Evolutionary conservation across 2,329 filamentous ascomycete species (phyloP).

Genomic region (Clonostachys chloroleuca): DNA sequence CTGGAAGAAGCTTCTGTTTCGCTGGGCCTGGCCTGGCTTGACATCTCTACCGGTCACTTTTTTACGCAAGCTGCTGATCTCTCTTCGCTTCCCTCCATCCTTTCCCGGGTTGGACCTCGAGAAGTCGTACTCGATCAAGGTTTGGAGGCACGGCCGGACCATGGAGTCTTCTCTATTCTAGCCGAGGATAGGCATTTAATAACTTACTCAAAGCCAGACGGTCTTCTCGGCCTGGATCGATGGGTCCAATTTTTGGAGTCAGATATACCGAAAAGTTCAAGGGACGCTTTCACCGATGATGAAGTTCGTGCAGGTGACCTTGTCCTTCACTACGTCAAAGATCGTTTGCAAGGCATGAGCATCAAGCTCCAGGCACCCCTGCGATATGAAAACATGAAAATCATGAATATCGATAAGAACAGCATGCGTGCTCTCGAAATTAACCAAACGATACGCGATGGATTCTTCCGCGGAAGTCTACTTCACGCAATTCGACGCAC

Average conservation of each 20-base stretch:
- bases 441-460: conserved; percentile 78
- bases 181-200: conserved; percentile 72
- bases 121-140: conserved; percentile 77
- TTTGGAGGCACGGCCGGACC: conserved; percentile 51
- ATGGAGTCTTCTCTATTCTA: conserved; percentile 62
- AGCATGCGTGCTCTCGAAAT: conserved; percentile 88
- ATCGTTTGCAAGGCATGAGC: conserved; percentile 70
- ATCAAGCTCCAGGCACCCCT: conserved; percentile 82
- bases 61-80: conserved; percentile 75
- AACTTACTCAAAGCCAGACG: conserved; percentile 58
- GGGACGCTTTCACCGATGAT: conserved; percentile 53
- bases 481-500: conserved; percentile 87
- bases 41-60: conserved; percentile 93
- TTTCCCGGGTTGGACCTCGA: conserved; percentile 77
- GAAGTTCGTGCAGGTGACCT: conserved; percentile 77
- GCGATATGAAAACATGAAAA: conserved; percentile 67
- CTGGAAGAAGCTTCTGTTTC: not conserved
- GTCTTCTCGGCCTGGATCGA: conserved; percentile 46
- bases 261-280: conserved; percentile 50
- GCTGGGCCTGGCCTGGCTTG: conserved; percentile 87
- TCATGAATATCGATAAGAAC: conserved; percentile 89
- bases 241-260: conserved; percentile 79
- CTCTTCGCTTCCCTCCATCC: conserved; percentile 68
- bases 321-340: conserved; percentile 79
- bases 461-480: conserved; percentile 74